Evolutionary conservation across 2,329 filamentous ascomycete genomes (phyloP).

Genomic region (Nannizzia gypsea): DNA sequence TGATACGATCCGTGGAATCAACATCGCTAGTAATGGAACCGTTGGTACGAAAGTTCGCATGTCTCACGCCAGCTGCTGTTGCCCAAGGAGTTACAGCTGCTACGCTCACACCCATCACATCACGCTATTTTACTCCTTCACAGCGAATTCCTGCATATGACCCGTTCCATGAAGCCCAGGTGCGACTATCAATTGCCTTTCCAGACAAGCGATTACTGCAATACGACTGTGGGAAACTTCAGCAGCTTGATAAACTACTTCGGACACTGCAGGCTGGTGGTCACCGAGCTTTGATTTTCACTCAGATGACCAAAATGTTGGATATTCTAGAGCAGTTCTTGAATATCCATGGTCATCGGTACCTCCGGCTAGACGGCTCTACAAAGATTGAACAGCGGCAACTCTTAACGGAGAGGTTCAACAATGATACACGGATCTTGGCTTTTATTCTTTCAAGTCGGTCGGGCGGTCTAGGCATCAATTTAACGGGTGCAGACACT

Average conservation of each 20-base stretch:
- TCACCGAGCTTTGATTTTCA: constrained; percentile 93
- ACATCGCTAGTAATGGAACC: constrained; percentile 62
- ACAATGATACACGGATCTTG: constrained; percentile 80
- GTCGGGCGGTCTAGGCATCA: constrained; percentile 90
- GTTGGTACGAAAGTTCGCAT: constrained; percentile 76
- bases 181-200: constrained; percentile 89
- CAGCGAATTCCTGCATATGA: constrained; percentile 51
- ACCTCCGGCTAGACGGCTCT: constrained; percentile 88
- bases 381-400: constrained; percentile 94
- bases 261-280: constrained; percentile 78
- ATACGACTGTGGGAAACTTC: constrained; percentile 94
- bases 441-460: constrained; percentile 93
- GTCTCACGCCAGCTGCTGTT: constrained; percentile 78
- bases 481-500: constrained; percentile 88
- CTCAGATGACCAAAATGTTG: constrained; percentile 97
- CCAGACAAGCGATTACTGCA: constrained; percentile 92
- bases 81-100: constrained; percentile 63
- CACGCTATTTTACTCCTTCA: constrained; percentile 32
- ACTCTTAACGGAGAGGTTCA: constrained; percentile 92
- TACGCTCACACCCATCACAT: constrained; percentile 52
- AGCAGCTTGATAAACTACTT: constrained; percentile 74
- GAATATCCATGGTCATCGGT: constrained; percentile 95
- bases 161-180: constrained; percentile 86
- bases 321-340: constrained; percentile 96
- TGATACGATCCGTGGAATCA: constrained; percentile 64